Base-by-base conservation (phyloP, 345 rosid genomes). In the Diplotaxis tenuifolia region DNA sequence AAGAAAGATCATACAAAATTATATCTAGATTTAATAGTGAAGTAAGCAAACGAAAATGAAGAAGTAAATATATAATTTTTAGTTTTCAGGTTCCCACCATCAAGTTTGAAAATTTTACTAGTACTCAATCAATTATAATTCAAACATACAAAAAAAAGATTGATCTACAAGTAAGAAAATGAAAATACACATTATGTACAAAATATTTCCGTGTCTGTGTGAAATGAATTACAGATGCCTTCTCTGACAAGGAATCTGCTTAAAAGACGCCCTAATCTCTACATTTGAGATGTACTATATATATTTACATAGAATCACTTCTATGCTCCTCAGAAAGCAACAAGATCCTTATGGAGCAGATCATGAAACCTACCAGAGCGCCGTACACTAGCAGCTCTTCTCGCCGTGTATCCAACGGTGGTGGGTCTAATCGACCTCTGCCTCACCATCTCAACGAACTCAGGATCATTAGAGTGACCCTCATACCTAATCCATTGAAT, bases 401-500 rank as follows among this genome's bases (percentile, higher is more conserved):
- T 74, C 2, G 96, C 98, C 0, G 96, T 85, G 78, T 73, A 85
- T 60, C 97, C 99, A 5, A 95, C 96, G 1, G 96, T 85, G 53
- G 88, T 80, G n/a, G 90, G 90, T 56, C 91, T 78, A 18, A 87
- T 25, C 8, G 95, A 90, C 58, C 89, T 83, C 69, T 95, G 97
- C 34, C 97, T 83, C 73, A 95, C 94, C 87, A 91, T 83, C 1
- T 86, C 87, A 38, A 87, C 84, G 73, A 80, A 92, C 76, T 84
- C 89, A 0, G 90, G 85, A 57, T 95, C 92, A 70, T 86, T 82
- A 3, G 91, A 79, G 8, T 63, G 85, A 50, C 93, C 97, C 45
- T 87, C 97, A 84, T 68, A 78, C 70, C 89, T 75, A 11, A 88
- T 79, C 99, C 97, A 92, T 36, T 86, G 92, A 70, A 95, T 88